Percentiles rank a stretch among this genome's conserved stretches.
phyloP scores from a whole-genome alignment of 768 basidiomycete genomes.

The Trametes meyenii region DNA sequence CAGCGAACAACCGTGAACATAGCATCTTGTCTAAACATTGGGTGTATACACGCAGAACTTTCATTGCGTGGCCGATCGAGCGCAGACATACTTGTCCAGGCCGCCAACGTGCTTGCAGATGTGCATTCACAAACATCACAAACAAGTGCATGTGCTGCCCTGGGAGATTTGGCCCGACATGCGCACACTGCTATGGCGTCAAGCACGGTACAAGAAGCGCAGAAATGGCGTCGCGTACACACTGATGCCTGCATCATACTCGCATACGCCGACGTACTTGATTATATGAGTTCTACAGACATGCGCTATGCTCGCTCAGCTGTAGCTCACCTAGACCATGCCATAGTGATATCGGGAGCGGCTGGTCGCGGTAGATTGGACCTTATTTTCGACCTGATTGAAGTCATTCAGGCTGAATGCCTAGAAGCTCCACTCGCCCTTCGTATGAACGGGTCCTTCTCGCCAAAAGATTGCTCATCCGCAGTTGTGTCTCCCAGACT shows the following conservation, averaged over 20 bases:
- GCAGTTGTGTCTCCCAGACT: background rate
- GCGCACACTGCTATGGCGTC: conserved; percentile 56
- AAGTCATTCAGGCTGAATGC: conserved; percentile 53
- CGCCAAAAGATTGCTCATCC: background rate
- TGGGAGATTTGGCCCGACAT: conserved; percentile 48
- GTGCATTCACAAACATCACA: background rate
- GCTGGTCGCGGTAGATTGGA: conserved; percentile 62
- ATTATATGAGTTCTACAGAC: conserved; percentile 4
- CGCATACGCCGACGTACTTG: conserved; percentile 42
- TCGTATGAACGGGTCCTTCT: background rate
- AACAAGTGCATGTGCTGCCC: background rate
- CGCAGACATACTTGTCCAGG: background rate
- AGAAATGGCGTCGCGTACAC: conserved; percentile 69
- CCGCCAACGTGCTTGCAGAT: background rate
- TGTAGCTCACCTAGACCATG: conserved; percentile 70
- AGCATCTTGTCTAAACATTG: background rate
- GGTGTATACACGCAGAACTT: background rate
- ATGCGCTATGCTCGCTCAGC: conserved; percentile 41
- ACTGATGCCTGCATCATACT: conserved; percentile 73
- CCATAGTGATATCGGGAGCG: conserved; percentile 84
- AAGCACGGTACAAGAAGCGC: conserved; percentile 36
- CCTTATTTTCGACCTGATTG: conserved; percentile 65
- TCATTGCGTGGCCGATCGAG: background rate
- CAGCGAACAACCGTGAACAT: too few relatives aligned
- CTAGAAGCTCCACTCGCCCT: conserved; percentile 12